Evolutionary conservation across 768 basidiomycete genomes (phyloP).

Genomic region (Suillus cothurnatus): DNA sequence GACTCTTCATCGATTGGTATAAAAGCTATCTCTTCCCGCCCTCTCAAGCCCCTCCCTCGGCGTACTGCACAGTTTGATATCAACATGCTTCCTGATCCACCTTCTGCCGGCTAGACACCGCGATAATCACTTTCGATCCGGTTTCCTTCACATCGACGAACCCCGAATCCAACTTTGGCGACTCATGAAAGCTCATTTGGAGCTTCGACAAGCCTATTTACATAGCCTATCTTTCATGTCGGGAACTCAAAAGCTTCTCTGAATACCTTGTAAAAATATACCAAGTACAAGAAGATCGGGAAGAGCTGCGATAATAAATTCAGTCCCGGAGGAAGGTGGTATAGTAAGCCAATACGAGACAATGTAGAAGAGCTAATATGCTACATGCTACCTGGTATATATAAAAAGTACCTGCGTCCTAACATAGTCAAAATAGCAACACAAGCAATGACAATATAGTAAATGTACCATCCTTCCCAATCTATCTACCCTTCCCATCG

Average conservation of each 20-base stretch:
- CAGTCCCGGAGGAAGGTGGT: background rate
- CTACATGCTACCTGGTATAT: background rate
- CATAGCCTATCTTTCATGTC: background rate
- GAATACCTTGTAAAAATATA: background rate
- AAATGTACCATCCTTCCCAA: constrained; percentile 7
- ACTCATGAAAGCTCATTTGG: background rate
- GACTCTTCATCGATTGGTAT: constrained; percentile 31
- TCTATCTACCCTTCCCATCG: constrained; percentile 20
- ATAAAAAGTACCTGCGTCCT: background rate
- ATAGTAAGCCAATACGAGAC: background rate
- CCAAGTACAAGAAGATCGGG: background rate
- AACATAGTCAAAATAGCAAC: background rate
- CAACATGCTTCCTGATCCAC: constrained; percentile 26
- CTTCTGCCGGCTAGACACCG: background rate
- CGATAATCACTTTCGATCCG: background rate
- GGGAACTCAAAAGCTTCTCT: background rate
- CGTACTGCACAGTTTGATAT: constrained; percentile 29
- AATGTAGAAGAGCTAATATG: background rate
- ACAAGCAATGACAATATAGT: background rate
- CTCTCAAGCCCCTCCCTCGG: constrained; percentile 52
- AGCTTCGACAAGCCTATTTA: background rate
- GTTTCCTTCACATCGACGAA: background rate
- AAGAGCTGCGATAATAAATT: background rate
- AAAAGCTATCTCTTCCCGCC: constrained; percentile 43
- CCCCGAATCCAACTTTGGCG: background rate